These are phyloP conservation scores for Oryza longistaminata DNA, from an alignment of 176 grass and related monocot genomes.

Conservation along the genomic window DNA sequence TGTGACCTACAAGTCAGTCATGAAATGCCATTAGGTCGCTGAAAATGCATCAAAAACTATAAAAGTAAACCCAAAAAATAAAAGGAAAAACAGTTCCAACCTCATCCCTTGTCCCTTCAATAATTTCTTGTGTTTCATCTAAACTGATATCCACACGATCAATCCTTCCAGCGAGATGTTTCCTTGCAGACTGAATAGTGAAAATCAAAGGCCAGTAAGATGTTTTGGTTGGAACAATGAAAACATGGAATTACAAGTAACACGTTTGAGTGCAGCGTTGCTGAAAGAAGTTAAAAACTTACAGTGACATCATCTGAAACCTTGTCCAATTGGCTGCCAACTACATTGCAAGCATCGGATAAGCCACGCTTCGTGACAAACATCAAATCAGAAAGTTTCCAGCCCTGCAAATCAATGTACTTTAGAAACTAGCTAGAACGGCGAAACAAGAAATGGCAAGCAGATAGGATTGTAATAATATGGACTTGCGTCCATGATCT, in stretches of 20 bases:
- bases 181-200: slow-evolving; percentile 56
- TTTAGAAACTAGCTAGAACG: slow-evolving; percentile 11
- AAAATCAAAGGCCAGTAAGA: not conserved
- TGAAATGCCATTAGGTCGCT: not conserved
- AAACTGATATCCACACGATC: slow-evolving; percentile 64
- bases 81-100: slow-evolving; percentile 30
- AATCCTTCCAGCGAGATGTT: slow-evolving; percentile 68
- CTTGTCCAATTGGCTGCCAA: slow-evolving; percentile 69
- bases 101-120: slow-evolving; percentile 70
- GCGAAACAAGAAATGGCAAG: not conserved
- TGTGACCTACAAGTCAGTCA: slow-evolving; percentile 49
- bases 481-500: not conserved
- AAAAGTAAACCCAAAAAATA: not conserved
- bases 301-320: slow-evolving; percentile 74
- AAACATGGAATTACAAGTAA: not conserved
- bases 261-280: not conserved
- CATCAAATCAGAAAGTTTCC: slow-evolving; percentile 84
- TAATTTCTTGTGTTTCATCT: slow-evolving; percentile 78
- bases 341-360: slow-evolving; percentile 65
- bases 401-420: slow-evolving; percentile 50
- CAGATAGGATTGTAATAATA: not conserved
- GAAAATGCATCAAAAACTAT: not conserved
- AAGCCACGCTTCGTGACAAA: slow-evolving; percentile 81
- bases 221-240: not conserved
- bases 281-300: slow-evolving; percentile 32